A percentile compares a stretch with the other conserved stretches of the same genome.
Conservation (phyloP, 2,329 filamentous ascomycete genomes). For the Botrytis paeoniae region DNA sequence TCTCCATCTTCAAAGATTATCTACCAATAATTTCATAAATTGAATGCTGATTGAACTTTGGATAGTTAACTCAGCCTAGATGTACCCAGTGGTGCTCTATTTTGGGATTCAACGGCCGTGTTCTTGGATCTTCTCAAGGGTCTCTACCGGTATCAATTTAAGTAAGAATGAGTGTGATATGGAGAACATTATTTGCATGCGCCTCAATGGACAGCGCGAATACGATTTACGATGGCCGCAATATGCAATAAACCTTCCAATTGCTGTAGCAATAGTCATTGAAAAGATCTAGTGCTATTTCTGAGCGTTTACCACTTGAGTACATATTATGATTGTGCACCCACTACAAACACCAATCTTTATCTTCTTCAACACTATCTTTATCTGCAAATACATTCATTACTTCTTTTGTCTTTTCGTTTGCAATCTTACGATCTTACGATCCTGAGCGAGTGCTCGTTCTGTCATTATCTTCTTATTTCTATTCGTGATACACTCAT, state of each 20-base stretch:
- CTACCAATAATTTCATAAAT: not conserved
- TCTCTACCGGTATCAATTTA: not conserved
- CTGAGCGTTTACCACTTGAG: not conserved
- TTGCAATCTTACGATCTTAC: not conserved
- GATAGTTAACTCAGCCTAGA: not conserved
- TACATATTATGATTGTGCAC: not conserved
- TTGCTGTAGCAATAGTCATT: not conserved
- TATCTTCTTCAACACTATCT: not conserved
- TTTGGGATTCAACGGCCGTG: not conserved
- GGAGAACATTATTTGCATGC: not conserved
- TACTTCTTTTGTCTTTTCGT: not conserved
- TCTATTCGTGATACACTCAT: not conserved
- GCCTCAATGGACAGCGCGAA: not conserved
- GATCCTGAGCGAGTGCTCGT: not conserved
- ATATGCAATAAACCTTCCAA: not conserved
- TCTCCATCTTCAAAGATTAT: not conserved
- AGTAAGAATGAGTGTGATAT: not conserved
- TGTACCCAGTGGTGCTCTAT: not conserved
- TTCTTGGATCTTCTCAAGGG: not conserved
- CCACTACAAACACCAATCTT: not conserved
- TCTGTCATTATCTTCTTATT: not conserved
- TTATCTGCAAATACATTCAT: not conserved
- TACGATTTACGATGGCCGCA: not conserved
- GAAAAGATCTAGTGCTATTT: not conserved
- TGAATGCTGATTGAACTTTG: not conserved